A percentile compares a stretch with the other conserved stretches of the same genome.
Conservation (phyloP, 768 basidiomycete genomes). For the Trametes villosa region DNA sequence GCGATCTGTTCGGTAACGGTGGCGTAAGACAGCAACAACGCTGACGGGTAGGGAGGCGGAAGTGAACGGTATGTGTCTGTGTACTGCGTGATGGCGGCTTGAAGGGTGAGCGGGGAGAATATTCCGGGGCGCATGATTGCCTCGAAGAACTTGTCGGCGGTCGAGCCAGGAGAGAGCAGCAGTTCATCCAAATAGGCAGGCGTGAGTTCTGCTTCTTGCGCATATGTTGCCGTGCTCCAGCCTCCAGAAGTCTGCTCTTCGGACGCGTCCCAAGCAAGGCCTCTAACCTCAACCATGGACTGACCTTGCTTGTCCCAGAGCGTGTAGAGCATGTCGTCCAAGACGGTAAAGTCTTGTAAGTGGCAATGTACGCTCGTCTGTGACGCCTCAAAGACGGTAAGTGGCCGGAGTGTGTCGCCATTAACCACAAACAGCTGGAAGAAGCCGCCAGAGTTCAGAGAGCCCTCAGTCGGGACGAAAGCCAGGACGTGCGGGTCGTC, state of each 20-base stretch:
- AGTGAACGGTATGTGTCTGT: slow-evolving; percentile 69
- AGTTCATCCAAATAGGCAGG: slow-evolving; percentile 89
- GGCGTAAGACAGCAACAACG: slow-evolving; percentile 64
- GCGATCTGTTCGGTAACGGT: slow-evolving; percentile 77
- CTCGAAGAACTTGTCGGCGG: slow-evolving; percentile 79
- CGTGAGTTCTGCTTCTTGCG: slow-evolving; percentile 76
- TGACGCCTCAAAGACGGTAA: slow-evolving; percentile 64
- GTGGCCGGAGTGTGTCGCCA: slow-evolving; percentile 62
- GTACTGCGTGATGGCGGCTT: slow-evolving; percentile 84
- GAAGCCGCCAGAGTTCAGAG: slow-evolving; percentile 72
- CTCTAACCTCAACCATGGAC: slow-evolving; percentile 57
- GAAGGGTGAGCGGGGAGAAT: slow-evolving; percentile 83
- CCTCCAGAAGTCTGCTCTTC: slow-evolving; percentile 31
- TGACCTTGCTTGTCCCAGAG: slow-evolving; percentile 85
- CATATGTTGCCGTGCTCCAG: slow-evolving; percentile 64
- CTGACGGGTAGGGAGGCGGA: slow-evolving; percentile 58
- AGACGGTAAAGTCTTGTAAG: slow-evolving; percentile 76
- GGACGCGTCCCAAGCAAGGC: slow-evolving; percentile 25
- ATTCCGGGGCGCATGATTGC: slow-evolving; percentile 86
- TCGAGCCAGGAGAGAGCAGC: slow-evolving; percentile 68
- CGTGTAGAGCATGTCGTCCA: slow-evolving; percentile 56
- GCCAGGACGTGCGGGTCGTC: slow-evolving; percentile 59
- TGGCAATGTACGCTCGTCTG: slow-evolving; percentile 64
- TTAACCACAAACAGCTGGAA: slow-evolving; percentile 68
- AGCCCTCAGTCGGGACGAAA: slow-evolving; percentile 72